Conservation (phyloP, 192 early-diverging fungal genomes). For the Coemansia sp. region DNA sequence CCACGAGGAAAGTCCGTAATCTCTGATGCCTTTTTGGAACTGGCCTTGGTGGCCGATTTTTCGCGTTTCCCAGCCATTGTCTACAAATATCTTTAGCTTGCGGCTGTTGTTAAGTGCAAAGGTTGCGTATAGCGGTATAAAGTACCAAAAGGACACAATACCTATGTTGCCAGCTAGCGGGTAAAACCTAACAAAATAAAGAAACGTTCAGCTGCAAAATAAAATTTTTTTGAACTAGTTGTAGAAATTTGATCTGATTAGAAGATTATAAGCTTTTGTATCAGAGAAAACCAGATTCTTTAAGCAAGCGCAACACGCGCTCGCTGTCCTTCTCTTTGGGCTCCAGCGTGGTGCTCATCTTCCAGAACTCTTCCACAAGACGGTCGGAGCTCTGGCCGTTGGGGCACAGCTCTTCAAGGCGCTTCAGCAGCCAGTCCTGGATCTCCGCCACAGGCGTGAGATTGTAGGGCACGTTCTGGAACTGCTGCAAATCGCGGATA, state of each 20-base stretch:
- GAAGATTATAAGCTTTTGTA: too few relatives aligned
- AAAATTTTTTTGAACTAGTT: neutral
- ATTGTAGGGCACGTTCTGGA: constrained; percentile 77
- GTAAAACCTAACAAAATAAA: too few relatives aligned
- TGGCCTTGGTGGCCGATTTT: constrained; percentile 6
- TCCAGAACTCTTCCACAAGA: constrained; percentile 69
- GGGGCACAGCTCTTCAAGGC: constrained; percentile 66
- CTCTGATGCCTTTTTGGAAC: constrained; percentile 31
- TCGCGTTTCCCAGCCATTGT: constrained; percentile 23
- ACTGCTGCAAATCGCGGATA: constrained; percentile 85
- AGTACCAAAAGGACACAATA: too few relatives aligned
- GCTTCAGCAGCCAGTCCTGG: constrained; percentile 71
- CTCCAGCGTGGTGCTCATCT: constrained; percentile 75
- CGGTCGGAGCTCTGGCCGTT: constrained; percentile 57
- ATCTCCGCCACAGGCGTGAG: constrained; percentile 77
- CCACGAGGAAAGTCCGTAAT: constrained; percentile 77
- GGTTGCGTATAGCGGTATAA: too few relatives aligned
- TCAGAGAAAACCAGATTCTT: constrained; percentile 78
- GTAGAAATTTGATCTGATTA: neutral
- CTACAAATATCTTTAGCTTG: neutral
- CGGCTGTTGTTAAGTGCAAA: neutral
- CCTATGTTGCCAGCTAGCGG: too few relatives aligned
- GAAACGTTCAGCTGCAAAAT: too few relatives aligned
- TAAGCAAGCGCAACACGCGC: constrained; percentile 70
- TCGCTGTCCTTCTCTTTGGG: constrained; percentile 84